phyloP scores from a whole-genome alignment of 176 grass and related monocot genomes.

The Avena sativa region DNA sequence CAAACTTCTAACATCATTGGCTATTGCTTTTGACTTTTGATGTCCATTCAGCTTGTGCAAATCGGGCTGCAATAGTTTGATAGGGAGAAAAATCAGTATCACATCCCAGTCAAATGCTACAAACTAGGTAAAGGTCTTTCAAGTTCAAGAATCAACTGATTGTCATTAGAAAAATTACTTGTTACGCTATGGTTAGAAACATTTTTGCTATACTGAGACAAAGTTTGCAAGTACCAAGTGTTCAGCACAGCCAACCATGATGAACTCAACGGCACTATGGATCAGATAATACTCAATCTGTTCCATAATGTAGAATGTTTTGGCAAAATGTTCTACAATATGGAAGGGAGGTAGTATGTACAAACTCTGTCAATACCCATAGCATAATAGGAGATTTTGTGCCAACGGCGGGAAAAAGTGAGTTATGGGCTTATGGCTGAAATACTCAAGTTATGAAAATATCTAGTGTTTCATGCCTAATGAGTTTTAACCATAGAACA shows the following conservation, averaged over 20 bases:
- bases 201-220: background rate
- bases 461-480: background rate
- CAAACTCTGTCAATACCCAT: background rate
- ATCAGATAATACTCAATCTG: background rate
- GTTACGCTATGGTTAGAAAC: background rate
- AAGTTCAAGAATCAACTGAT: constrained; percentile 42
- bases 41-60: constrained; percentile 67
- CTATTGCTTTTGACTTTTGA: constrained; percentile 59
- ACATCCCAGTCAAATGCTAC: constrained; percentile 10
- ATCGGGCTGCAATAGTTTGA: constrained; percentile 56
- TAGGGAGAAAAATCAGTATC: constrained; percentile 26
- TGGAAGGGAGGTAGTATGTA: background rate
- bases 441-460: background rate
- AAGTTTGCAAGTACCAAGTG: background rate
- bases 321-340: no score
- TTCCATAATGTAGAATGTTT: background rate
- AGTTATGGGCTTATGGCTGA: background rate
- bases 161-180: background rate
- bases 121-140: constrained; percentile 24
- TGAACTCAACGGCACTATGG: background rate
- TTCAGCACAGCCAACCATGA: background rate
- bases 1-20: constrained; percentile 50
- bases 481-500: background rate
- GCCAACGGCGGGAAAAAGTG: background rate
- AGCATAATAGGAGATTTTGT: background rate